These are phyloP conservation scores for Dentipellis sp. DNA, from an alignment of 768 basidiomycete species.

Conservation along the genomic window DNA sequence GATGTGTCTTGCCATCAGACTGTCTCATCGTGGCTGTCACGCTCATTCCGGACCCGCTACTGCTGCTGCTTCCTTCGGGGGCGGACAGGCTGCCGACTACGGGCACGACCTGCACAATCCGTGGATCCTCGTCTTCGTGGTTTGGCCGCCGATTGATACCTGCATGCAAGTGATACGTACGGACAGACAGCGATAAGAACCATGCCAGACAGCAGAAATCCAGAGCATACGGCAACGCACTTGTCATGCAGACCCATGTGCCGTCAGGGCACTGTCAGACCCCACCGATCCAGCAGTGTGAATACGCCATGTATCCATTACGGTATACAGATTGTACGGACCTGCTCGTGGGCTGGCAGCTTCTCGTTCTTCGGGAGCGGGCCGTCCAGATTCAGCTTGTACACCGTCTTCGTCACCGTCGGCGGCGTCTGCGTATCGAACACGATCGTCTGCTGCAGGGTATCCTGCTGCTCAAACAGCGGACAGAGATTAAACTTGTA, in stretches of 20 bases:
- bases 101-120: neutral
- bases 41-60: neutral
- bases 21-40: neutral
- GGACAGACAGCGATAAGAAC: neutral
- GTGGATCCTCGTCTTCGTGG: neutral
- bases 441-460: slow-evolving; percentile 12
- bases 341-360: slow-evolving; percentile 21
- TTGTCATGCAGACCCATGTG: slow-evolving; percentile 14
- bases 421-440: slow-evolving; percentile 17
- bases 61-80: neutral
- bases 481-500: slow-evolving; percentile 22
- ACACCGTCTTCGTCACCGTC: slow-evolving; percentile 20
- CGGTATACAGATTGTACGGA: slow-evolving; percentile 1
- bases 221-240: neutral
- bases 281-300: neutral
- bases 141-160: neutral
- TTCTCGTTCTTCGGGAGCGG: slow-evolving; percentile 16
- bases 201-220: no score
- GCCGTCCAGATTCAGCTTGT: slow-evolving; percentile 19
- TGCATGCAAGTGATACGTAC: neutral
- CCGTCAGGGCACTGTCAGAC: slow-evolving; percentile 7
- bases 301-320: neutral
- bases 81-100: neutral
- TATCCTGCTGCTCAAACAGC: slow-evolving; percentile 15
- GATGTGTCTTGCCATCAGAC: neutral